Conservation (phyloP, 2,329 filamentous ascomycete species). For the Rasamsonia emersonii region DNA sequence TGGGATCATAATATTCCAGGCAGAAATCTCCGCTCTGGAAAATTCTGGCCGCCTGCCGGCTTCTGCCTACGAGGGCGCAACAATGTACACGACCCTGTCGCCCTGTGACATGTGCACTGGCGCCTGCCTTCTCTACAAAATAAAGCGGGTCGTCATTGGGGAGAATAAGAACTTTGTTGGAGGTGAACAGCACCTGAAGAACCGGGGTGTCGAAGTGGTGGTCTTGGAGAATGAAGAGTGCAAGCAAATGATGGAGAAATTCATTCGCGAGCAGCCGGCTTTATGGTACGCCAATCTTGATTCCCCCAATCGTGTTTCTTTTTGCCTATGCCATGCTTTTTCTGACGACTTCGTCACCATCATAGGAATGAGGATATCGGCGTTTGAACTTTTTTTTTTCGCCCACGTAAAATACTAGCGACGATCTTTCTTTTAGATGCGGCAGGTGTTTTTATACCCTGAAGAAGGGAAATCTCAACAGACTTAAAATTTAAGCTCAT, state of each 20-base stretch:
- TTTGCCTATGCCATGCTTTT: slow-evolving; percentile 5
- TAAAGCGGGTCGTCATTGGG: slow-evolving; percentile 64
- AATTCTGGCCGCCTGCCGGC: slow-evolving; percentile 65
- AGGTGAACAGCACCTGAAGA: slow-evolving; percentile 61
- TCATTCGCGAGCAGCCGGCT: slow-evolving; percentile 63
- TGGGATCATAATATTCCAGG: slow-evolving; percentile 37
- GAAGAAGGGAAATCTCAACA: slow-evolving; percentile 1
- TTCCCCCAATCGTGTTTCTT: slow-evolving; percentile 2
- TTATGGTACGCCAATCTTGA: slow-evolving; percentile 49
- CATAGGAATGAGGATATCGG: slow-evolving; percentile 53
- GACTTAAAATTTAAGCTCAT: too few relatives aligned
- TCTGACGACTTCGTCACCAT: slow-evolving; percentile 10
- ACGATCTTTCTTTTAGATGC: too few relatives aligned
- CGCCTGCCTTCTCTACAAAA: slow-evolving; percentile 66
- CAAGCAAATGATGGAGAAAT: slow-evolving; percentile 59
- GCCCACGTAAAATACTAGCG: too few relatives aligned
- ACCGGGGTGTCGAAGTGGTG: slow-evolving; percentile 63
- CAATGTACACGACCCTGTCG: slow-evolving; percentile 76
- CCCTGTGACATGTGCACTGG: slow-evolving; percentile 79
- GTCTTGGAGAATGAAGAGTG: slow-evolving; percentile 59
- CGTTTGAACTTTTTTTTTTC: slow-evolving; percentile 32
- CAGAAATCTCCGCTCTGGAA: slow-evolving; percentile 67
- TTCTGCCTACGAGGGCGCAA: slow-evolving; percentile 58
- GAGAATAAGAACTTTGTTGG: slow-evolving; percentile 70
- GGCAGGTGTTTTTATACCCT: too few relatives aligned